Base-by-base conservation (phyloP, 768 basidiomycete species). In the Termitomyces sp. region DNA sequence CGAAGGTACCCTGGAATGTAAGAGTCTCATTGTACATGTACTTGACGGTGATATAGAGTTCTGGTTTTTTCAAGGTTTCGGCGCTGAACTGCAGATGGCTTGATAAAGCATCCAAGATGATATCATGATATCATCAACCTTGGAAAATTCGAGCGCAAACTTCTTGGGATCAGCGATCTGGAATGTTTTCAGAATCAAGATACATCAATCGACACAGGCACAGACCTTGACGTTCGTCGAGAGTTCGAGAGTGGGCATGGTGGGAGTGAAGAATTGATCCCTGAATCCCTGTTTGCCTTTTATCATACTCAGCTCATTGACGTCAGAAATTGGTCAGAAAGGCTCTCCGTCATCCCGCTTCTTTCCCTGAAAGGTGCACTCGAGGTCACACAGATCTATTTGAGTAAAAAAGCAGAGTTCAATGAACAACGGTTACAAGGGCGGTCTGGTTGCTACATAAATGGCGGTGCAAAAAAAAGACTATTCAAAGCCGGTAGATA, bases 1-100 rank as follows among this genome's bases (percentile, higher is more conserved):
- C 86, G 54, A 86, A 80, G 4, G 80, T 80, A 14, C 87, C 87
- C 20, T 62, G 74, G 64, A 83, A 88, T 3, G 83, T 77, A 58
- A 88, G 76, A 36, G 73, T 76, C 54, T 88, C 83, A 62, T 85
- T 83, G 72, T 84, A 76, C 11, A 68, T 74, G 62, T 84, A 77
- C 60, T 77, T 76, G 60, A 82, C 71, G n/a, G 77, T 74, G 61
- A 90, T 82, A 61, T 78, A 76, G 14, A 57, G 32, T 63, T 85
- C 80, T 0, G 84, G 84, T 65, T 86, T 88, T 0, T 68, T 67
- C 59, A 88, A 67, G 9, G 74, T 74, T 55, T 78, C 66, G 9
- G 86, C 84, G 9, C 77, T 71, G 58, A 83, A 69, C 87, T 88
- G 41, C 9, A 46, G 16, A 45, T 49, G 14, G 11, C 36, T 53